phyloP scores from a whole-genome alignment of 306 rosid genomes.

The Sechiopsis laciniata region DNA sequence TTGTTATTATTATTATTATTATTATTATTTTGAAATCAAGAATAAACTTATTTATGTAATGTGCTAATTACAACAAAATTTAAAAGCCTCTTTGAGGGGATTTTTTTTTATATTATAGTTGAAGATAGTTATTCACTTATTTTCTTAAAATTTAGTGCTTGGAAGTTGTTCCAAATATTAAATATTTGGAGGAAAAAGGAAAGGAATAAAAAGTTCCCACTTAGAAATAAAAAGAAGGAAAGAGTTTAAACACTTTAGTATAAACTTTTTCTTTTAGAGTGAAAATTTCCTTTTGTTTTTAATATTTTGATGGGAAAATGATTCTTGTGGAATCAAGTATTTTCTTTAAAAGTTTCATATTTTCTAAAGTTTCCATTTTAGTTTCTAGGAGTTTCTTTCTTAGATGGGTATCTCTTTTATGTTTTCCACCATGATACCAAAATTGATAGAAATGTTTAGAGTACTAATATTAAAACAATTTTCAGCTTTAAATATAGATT shows the following conservation, averaged over 20 bases:
- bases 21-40: background rate
- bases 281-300: background rate
- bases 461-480: background rate
- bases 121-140: slow-evolving; percentile 9
- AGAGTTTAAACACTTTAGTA: slow-evolving; percentile 4
- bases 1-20: too few species aligned
- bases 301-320: background rate
- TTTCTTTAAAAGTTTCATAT: slow-evolving; percentile 10
- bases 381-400: slow-evolving; percentile 18
- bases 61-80: slow-evolving; percentile 12
- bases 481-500: background rate
- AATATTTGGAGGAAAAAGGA: slow-evolving; percentile 11
- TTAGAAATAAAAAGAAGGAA: background rate
- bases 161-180: slow-evolving; percentile 14
- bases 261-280: background rate
- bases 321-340: slow-evolving; percentile 8
- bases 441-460: background rate
- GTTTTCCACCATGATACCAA: slow-evolving; percentile 18
- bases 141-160: slow-evolving; percentile 17
- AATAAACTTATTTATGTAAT: slow-evolving; percentile 1
- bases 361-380: slow-evolving; percentile 18
- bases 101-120: background rate
- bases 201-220: slow-evolving; percentile 20
- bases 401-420: slow-evolving; percentile 13
- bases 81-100: background rate